Evolutionary conservation across 140 eudicot species (phyloP), one percentile per base, ranked within the genome.

Genomic region (Cichorium intybus): DNA sequence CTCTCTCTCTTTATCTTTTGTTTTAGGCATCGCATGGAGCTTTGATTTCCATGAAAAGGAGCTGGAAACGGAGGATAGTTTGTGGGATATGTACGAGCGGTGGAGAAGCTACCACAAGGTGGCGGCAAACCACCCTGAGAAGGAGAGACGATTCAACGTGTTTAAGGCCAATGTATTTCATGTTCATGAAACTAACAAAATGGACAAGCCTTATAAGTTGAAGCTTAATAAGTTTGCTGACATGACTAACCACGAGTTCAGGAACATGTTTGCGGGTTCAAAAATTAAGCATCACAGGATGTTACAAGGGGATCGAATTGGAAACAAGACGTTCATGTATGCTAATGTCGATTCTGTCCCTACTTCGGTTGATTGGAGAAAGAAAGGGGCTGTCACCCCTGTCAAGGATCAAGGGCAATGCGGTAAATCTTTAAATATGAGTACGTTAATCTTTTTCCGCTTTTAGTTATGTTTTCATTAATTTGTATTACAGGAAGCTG

Each of bases 371-470:
- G 98, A 92, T 65, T 92, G 98, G 98, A 88, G 96, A 77, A 80
- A 72, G 86, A 92, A 78, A 79, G 96, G 98, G 21, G 88, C 98
- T 26, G 96, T 92, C 33, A 74, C 76, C 28, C 77, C 78, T 47
- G 84, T 92, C 82, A 92, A 92, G 74, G 91, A 92, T 75, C 98
- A 92, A 85, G 98, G 98, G 47, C 93, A 92, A 65, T 92, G 98
- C 45, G 96, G 98, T 92, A 83, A 72, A 80, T 56, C 8, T 60
- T 68, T 54, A 43, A 11, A 62, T 22, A 12, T 37, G 10, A 37
- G 0, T 52, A 52, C 26, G n/a, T 20, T 35, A 24, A 23, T 15
- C 17, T 10, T 34, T 70, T 23, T 15, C 1, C 4, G 39, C 28
- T 37, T 16, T 35, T 3, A 54, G 12, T n/a, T n/a, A 39, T 11